These are phyloP conservation scores for Aotearoamyces nothofagi DNA, from an alignment of 2,329 filamentous ascomycete genomes.

Conservation along the genomic window DNA sequence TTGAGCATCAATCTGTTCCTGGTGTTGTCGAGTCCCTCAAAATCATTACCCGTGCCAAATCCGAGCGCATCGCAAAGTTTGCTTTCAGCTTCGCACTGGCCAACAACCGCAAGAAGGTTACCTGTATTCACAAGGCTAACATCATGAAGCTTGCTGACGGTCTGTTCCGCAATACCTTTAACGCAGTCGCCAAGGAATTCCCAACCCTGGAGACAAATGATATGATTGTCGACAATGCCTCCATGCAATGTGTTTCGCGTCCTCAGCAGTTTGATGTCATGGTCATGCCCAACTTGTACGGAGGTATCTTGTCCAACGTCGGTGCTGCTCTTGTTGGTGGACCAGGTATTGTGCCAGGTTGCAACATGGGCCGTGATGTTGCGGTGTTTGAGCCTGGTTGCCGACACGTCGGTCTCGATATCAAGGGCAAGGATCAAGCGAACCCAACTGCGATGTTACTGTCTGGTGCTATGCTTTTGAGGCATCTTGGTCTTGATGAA, in stretches of 20 bases:
- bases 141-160: constrained; percentile 99
- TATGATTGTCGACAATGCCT: constrained; percentile 99
- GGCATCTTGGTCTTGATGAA: constrained; percentile 92
- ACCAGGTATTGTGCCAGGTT: constrained; percentile 91
- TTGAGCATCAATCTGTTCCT: constrained; percentile 94
- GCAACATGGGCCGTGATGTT: constrained; percentile 98
- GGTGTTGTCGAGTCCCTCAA: constrained; percentile 98
- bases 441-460: constrained; percentile 95
- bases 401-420: constrained; percentile 97
- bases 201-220: constrained; percentile 92
- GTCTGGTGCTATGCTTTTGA: constrained; percentile 90
- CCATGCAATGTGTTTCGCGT: constrained; percentile 93
- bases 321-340: constrained; percentile 93
- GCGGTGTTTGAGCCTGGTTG: constrained; percentile 98
- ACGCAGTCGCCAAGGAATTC: constrained; percentile 85
- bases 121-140: constrained; percentile 99
- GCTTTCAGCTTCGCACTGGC: constrained; percentile 95
- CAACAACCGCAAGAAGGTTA: constrained; percentile 98
- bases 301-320: constrained; percentile 97
- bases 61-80: constrained; percentile 97
- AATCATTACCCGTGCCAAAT: constrained; percentile 98
- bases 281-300: constrained; percentile 99
- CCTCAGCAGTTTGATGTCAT: constrained; percentile 99
- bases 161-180: constrained; percentile 96
- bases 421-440: constrained; percentile 98